Evolutionary conservation across 352 stramenopile genomes (phyloP).

Genomic region (Pythium apleroticum): DNA sequence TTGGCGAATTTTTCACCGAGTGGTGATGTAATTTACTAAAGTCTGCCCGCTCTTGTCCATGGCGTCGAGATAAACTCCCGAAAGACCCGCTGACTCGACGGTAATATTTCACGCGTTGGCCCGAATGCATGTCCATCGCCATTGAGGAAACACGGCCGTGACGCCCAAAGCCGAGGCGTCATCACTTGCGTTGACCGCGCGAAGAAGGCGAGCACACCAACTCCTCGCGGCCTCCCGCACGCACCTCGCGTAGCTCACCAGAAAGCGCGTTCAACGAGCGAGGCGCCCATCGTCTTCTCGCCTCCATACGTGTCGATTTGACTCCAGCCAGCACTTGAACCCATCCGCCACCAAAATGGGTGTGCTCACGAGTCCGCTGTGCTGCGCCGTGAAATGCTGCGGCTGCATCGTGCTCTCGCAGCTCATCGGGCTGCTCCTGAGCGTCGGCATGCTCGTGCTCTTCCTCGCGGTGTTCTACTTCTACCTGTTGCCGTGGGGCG

Average conservation of each 20-base stretch:
- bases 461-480: slow-evolving; percentile 69
- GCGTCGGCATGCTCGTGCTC: slow-evolving; percentile 45
- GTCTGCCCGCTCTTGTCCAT: background rate
- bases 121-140: slow-evolving; percentile 3
- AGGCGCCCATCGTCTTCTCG: background rate
- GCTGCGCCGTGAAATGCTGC: slow-evolving; percentile 69
- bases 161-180: background rate
- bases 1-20: background rate
- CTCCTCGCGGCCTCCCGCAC: background rate
- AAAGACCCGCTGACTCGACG: slow-evolving; percentile 3
- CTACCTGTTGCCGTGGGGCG: slow-evolving; percentile 72
- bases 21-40: background rate
- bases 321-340: background rate
- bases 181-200: background rate
- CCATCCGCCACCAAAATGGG: slow-evolving; percentile 17
- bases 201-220: background rate
- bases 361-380: slow-evolving; percentile 45
- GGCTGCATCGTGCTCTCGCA: slow-evolving; percentile 73
- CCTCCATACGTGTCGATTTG: background rate
- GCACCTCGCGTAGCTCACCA: background rate
- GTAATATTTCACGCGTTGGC: slow-evolving; percentile 8
- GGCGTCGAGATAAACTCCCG: background rate
- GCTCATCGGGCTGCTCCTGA: slow-evolving; percentile 62
- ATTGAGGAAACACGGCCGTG: slow-evolving; percentile 17
- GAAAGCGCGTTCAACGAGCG: background rate